Conservation (phyloP, 345 rosid species). For the Turritis glabra region DNA sequence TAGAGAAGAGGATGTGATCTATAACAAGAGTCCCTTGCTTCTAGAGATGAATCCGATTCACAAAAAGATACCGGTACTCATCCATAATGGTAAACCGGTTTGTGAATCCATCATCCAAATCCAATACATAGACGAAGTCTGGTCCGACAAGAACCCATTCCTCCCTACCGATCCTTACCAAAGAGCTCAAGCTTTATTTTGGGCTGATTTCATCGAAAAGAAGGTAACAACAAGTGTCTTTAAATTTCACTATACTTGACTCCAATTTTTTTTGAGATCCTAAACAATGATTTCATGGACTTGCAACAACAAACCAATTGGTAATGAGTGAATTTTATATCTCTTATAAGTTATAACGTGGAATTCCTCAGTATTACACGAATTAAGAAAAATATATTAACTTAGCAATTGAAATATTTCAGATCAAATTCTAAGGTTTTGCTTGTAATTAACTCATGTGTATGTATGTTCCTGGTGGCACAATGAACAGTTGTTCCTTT, state of each 20-base stretch:
- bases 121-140: conserved; percentile 29
- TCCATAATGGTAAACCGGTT: conserved; percentile 34
- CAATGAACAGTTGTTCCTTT: conserved; percentile 15
- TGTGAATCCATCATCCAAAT: conserved; percentile 28
- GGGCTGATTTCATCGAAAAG: conserved; percentile 23
- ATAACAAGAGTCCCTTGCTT: conserved; percentile 26
- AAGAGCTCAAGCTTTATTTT: conserved; percentile 20
- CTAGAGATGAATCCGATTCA: conserved; percentile 32
- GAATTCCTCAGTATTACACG: too few species aligned
- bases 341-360: too few species aligned
- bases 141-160: conserved; percentile 21
- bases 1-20: conserved; percentile 16
- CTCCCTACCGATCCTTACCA: conserved; percentile 21
- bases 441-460: conserved; percentile 1
- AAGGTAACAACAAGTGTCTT: too few species aligned
- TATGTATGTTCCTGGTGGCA: not conserved
- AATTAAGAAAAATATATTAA: too few species aligned
- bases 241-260: too few species aligned
- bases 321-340: too few species aligned
- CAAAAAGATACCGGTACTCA: conserved; percentile 24
- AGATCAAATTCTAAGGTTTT: conserved; percentile 5
- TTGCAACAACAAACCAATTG: too few species aligned
- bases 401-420: not conserved
- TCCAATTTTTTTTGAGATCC: too few species aligned
- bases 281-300: too few species aligned